Percentiles rank a stretch among this genome's conserved stretches.
phyloP scores from a whole-genome alignment of 192 early-diverging fungal genomes.

The Backusella liffmaniae region DNA sequence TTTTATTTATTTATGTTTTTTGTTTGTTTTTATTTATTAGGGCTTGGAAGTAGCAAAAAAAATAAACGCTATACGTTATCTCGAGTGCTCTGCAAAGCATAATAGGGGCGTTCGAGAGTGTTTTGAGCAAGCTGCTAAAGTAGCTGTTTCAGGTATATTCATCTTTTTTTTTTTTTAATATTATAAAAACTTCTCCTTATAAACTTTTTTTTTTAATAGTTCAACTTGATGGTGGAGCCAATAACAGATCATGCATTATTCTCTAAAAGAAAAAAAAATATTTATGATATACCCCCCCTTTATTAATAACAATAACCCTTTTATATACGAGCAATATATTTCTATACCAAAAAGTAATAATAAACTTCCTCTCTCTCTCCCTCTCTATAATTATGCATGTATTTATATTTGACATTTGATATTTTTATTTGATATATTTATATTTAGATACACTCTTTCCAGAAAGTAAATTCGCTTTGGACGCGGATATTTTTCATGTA shows the following conservation, averaged over 20 bases:
- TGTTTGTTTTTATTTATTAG: background rate
- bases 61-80: conserved; percentile 29
- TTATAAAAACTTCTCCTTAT: background rate
- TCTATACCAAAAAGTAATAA: conserved; percentile 4
- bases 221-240: conserved; percentile 1
- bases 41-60: conserved; percentile 25
- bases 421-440: conserved; percentile 3
- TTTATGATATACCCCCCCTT: background rate
- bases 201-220: background rate
- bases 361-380: background rate
- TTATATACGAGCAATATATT: background rate
- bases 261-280: background rate
- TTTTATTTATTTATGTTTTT: background rate
- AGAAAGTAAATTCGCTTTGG: too few relatives aligned
- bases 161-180: background rate
- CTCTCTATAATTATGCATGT: background rate
- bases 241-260: conserved; percentile 4
- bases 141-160: conserved; percentile 26
- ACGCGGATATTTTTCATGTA: too few relatives aligned
- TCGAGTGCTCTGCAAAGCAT: conserved; percentile 36
- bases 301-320: background rate
- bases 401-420: background rate
- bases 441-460: background rate
- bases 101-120: conserved; percentile 35
- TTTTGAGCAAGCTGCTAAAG: conserved; percentile 33